Conservation (phyloP, 176 grass and related monocot species). For the Aegilops tauschii region DNA sequence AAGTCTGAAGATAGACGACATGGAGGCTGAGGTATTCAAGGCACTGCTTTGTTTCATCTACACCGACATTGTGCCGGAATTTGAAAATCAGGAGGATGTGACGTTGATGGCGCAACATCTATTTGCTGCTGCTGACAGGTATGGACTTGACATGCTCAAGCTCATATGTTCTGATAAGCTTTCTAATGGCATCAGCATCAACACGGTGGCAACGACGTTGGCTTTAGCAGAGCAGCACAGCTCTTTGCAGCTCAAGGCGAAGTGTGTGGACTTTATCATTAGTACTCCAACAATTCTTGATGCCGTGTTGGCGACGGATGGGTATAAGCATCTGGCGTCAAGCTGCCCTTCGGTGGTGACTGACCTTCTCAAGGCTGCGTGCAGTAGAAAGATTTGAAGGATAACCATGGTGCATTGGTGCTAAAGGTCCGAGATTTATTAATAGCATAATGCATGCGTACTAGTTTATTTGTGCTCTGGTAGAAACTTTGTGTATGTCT, state of each 20-base stretch:
- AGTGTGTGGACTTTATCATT: slow-evolving; percentile 42
- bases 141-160: slow-evolving; percentile 43
- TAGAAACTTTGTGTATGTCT: too few species aligned
- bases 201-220: not conserved
- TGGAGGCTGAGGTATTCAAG: slow-evolving; percentile 16
- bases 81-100: not conserved
- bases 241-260: slow-evolving; percentile 6
- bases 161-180: slow-evolving; percentile 34
- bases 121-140: slow-evolving; percentile 42
- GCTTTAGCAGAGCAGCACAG: not conserved
- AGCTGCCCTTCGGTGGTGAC: not conserved
- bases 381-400: not conserved
- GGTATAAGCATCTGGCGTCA: not conserved
- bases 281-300: slow-evolving; percentile 1
- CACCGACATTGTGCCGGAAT: not conserved
- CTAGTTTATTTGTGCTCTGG: too few species aligned
- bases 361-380: not conserved
- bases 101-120: slow-evolving; percentile 8
- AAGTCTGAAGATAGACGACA: not conserved
- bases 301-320: not conserved
- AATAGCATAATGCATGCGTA: too few species aligned
- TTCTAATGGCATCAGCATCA: not conserved
- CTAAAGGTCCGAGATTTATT: too few species aligned
- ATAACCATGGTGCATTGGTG: not conserved
- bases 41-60: slow-evolving; percentile 23